phyloP scores from a whole-genome alignment of 2,329 filamentous ascomycete genomes.

The Aureobasidium musti region DNA sequence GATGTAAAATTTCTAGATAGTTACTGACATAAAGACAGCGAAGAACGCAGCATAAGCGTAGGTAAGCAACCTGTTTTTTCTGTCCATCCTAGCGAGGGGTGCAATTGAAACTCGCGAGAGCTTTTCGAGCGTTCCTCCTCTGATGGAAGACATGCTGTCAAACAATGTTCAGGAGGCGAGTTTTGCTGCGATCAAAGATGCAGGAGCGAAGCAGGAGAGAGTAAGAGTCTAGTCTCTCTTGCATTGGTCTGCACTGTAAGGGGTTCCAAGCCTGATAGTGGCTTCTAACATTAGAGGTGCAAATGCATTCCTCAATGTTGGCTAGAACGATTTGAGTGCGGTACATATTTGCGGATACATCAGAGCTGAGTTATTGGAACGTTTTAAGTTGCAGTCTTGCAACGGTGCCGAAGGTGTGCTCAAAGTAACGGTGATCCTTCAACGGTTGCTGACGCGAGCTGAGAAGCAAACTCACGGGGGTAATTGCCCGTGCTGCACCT shows the following conservation, averaged over 20 bases:
- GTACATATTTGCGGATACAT: background rate
- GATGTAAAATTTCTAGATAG: background rate
- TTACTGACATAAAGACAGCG: background rate
- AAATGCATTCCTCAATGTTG: background rate
- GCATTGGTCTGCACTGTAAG: background rate
- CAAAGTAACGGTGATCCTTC: background rate
- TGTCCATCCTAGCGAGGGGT: constrained; percentile 3
- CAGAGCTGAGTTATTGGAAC: background rate
- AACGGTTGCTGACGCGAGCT: background rate
- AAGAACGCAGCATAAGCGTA: constrained; percentile 1
- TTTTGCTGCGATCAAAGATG: background rate
- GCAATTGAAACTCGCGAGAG: background rate
- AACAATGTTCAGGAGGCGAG: background rate
- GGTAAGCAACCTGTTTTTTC: background rate
- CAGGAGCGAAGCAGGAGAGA: background rate
- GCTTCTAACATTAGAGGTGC: background rate
- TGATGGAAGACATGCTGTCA: background rate
- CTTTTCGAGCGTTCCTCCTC: background rate
- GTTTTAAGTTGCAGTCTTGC: background rate
- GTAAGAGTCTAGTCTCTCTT: background rate
- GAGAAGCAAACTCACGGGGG: background rate
- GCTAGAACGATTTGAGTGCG: background rate
- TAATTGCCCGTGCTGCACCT: background rate
- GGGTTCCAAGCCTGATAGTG: background rate
- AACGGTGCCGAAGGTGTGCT: background rate